phyloP scores from a whole-genome alignment of 176 grass and related monocot species.

The Carex kokanica region DNA sequence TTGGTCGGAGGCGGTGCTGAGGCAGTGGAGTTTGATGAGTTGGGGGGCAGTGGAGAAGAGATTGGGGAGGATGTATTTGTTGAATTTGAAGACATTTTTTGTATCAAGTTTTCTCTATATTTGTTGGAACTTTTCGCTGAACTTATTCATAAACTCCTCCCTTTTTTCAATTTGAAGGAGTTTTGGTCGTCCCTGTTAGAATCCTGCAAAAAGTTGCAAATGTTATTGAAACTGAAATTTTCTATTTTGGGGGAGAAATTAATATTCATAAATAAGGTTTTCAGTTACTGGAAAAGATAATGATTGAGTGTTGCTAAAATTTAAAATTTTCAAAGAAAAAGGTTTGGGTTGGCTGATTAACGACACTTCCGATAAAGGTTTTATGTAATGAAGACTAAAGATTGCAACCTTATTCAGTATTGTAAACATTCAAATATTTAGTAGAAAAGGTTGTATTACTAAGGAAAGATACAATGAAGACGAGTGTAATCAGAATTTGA shows the following conservation, averaged over 20 bases:
- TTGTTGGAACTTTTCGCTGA: background rate
- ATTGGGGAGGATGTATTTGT: constrained; percentile 20
- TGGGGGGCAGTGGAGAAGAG: background rate
- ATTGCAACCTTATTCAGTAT: background rate
- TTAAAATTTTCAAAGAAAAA: background rate
- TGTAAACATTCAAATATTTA: background rate
- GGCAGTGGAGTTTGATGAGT: constrained; percentile 8
- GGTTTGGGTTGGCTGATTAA: background rate
- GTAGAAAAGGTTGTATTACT: background rate
- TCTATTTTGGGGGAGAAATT: background rate
- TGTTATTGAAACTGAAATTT: constrained; percentile 11
- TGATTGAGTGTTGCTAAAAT: background rate
- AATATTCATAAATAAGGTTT: background rate
- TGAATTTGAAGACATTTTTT: constrained; percentile 51
- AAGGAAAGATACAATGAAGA: background rate
- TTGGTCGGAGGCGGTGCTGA: constrained; percentile 4
- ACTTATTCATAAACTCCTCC: background rate
- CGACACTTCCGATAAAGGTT: background rate
- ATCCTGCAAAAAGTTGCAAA: background rate
- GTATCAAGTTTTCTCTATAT: background rate
- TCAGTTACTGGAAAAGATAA: constrained; percentile 6
- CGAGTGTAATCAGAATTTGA: too few species aligned
- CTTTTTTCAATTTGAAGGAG: background rate
- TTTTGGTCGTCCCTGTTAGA: background rate
- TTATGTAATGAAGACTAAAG: background rate